A percentile compares a stretch with the other conserved stretches of the same genome.
These are phyloP conservation scores for Castanopsis chinensis DNA, from an alignment of 306 rosid genomes.

Conservation along the genomic window DNA sequence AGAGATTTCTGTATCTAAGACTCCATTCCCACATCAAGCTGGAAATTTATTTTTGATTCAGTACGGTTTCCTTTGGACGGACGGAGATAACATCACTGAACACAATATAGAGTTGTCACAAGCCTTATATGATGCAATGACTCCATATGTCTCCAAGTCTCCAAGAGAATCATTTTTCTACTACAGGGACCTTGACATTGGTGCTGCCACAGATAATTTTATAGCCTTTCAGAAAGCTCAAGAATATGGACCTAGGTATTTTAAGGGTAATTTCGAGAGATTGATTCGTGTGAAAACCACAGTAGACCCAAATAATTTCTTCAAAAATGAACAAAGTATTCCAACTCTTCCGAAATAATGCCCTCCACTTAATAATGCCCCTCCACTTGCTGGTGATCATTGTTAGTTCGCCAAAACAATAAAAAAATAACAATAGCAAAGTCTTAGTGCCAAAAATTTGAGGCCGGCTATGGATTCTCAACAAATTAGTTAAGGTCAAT, in stretches of 20 bases:
- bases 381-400: too few relatives aligned
- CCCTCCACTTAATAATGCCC: too few relatives aligned
- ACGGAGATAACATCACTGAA: conserved; percentile 24
- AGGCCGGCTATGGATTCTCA: too few relatives aligned
- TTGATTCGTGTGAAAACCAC: conserved; percentile 52
- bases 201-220: not conserved
- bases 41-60: conserved; percentile 56
- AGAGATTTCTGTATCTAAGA: conserved; percentile 41
- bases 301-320: conserved; percentile 66
- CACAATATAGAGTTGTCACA: conserved; percentile 20
- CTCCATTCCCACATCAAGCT: conserved; percentile 60
- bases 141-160: conserved; percentile 55
- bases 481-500: too few relatives aligned
- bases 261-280: conserved; percentile 46
- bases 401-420: too few relatives aligned
- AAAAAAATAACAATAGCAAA: too few relatives aligned
- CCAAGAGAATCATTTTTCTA: conserved; percentile 56
- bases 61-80: conserved; percentile 44
- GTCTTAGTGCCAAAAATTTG: too few relatives aligned
- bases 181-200: conserved; percentile 67
- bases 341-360: conserved; percentile 22
- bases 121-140: conserved; percentile 45
- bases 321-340: conserved; percentile 65
- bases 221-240: conserved; percentile 29
- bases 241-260: conserved; percentile 45